Conservation (phyloP, 2,329 filamentous ascomycete species). For the Sporothrix inflata region DNA sequence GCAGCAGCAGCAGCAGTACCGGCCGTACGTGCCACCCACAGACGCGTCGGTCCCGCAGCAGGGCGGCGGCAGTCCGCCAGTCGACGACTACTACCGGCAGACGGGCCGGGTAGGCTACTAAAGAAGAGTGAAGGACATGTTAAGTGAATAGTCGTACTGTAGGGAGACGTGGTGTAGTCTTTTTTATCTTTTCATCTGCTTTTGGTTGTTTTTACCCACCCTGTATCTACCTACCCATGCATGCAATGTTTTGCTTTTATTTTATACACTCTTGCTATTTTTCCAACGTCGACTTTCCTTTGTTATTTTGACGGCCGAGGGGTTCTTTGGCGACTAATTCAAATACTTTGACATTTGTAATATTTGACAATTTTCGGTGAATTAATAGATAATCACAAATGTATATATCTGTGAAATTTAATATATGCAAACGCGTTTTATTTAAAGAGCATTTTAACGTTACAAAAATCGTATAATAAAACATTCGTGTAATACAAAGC, state of each 20-base stretch:
- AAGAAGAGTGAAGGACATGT: too few species aligned
- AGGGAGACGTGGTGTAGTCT: not conserved
- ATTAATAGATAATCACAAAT: not conserved
- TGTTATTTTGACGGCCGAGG: not conserved
- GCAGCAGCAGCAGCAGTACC: conserved; percentile 60
- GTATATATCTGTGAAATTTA: too few species aligned
- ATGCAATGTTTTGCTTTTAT: not conserved
- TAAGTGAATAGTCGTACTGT: too few species aligned
- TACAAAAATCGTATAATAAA: not conserved
- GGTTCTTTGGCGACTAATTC: not conserved
- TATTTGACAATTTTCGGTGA: not conserved
- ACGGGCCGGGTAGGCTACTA: conserved; percentile 34
- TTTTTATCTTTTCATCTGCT: not conserved
- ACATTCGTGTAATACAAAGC: not conserved
- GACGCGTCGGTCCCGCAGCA: conserved; percentile 35
- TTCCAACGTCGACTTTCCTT: not conserved
- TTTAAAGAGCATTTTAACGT: too few species aligned
- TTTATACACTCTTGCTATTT: not conserved
- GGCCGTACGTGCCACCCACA: conserved; percentile 59
- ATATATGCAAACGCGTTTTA: too few species aligned
- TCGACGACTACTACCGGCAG: conserved; percentile 61
- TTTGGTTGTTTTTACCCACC: not conserved
- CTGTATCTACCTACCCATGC: conserved; percentile 11
- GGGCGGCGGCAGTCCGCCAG: conserved; percentile 42
- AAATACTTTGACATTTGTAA: not conserved